Percentiles rank a stretch among this genome's conserved stretches.
These are phyloP conservation scores for Taphrina pruni DNA, from an alignment of 1,139 yeast genomes.

Conservation along the genomic window DNA sequence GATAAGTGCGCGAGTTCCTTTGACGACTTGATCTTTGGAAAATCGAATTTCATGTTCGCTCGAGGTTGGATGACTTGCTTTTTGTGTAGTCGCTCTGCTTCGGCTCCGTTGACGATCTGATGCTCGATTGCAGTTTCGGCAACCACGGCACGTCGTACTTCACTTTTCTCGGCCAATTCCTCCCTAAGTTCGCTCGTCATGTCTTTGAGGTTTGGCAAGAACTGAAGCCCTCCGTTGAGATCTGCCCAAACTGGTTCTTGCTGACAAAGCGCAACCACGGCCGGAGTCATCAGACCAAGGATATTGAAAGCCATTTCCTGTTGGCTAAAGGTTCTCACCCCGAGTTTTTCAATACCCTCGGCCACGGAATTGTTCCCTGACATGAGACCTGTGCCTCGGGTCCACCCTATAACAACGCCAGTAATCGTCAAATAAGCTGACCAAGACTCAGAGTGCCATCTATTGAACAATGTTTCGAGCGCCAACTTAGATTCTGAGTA, in stretches of 20 bases:
- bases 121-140: slow-evolving; percentile 92
- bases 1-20: slow-evolving; percentile 72
- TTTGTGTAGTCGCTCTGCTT: slow-evolving; percentile 83
- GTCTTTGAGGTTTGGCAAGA: slow-evolving; percentile 87
- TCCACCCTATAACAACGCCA: slow-evolving; percentile 99
- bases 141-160: slow-evolving; percentile 92
- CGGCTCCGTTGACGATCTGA: slow-evolving; percentile 86
- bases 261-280: slow-evolving; percentile 84
- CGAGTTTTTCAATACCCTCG: slow-evolving; percentile 92
- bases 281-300: slow-evolving; percentile 89
- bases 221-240: slow-evolving; percentile 97
- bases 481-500: slow-evolving; percentile 97
- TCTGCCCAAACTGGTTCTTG: slow-evolving; percentile 96
- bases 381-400: slow-evolving; percentile 99
- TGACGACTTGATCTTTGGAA: slow-evolving; percentile 84
- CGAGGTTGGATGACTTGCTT: slow-evolving; percentile 83
- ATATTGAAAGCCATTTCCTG: slow-evolving; percentile 99
- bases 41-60: slow-evolving; percentile 90
- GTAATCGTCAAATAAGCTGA: slow-evolving; percentile 89
- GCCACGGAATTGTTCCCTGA: slow-evolving; percentile 95
- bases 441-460: slow-evolving; percentile 99
- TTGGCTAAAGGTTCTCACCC: slow-evolving; percentile 97
- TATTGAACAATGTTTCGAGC: slow-evolving; percentile 92
- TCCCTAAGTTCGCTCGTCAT: slow-evolving; percentile 80
- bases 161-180: slow-evolving; percentile 83